Conservation (phyloP, 768 basidiomycete genomes). For the Lactarius pseudohatsudake region DNA sequence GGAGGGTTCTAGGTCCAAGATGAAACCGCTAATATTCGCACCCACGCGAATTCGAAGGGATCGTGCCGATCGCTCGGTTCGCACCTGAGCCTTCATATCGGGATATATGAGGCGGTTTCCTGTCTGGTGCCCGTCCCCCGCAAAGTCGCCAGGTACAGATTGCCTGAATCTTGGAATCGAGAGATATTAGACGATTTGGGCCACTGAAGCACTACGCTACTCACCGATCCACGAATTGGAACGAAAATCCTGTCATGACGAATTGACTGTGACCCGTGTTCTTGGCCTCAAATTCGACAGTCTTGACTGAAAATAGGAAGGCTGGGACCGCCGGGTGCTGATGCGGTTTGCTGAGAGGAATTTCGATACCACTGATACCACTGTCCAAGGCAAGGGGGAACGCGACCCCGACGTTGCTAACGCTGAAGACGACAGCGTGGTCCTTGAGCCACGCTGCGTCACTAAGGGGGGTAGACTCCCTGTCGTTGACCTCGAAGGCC, state of each 20-base stretch:
- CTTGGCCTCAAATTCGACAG: slow-evolving; percentile 68
- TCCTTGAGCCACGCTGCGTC: slow-evolving; percentile 54
- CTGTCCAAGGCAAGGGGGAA: slow-evolving; percentile 76
- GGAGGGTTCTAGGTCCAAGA: slow-evolving; percentile 78
- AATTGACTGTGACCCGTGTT: slow-evolving; percentile 79
- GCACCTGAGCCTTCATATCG: slow-evolving; percentile 73
- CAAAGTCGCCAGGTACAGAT: slow-evolving; percentile 65
- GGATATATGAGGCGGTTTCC: slow-evolving; percentile 77
- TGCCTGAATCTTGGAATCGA: slow-evolving; percentile 70
- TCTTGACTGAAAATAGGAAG: slow-evolving; percentile 81
- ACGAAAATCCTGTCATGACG: slow-evolving; percentile 66
- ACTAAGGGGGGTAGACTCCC: slow-evolving; percentile 37
- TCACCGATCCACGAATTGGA: slow-evolving; percentile 83
- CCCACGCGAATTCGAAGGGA: slow-evolving; percentile 58
- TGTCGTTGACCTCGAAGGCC: slow-evolving; percentile 67
- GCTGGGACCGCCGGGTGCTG: slow-evolving; percentile 60
- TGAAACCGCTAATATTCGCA: slow-evolving; percentile 79
- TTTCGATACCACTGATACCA: slow-evolving; percentile 55
- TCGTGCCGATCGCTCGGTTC: slow-evolving; percentile 49
- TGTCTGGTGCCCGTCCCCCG: slow-evolving; percentile 62
- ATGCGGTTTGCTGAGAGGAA: slow-evolving; percentile 43
- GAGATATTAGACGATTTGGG: slow-evolving; percentile 1
- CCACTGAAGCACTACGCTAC: slow-evolving; percentile 32
- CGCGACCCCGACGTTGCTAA: slow-evolving; percentile 80
- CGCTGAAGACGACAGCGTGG: slow-evolving; percentile 52